These are phyloP conservation scores for Globisporangium recalcitrans DNA, from an alignment of 352 stramenopile species.

Conservation along the genomic window DNA sequence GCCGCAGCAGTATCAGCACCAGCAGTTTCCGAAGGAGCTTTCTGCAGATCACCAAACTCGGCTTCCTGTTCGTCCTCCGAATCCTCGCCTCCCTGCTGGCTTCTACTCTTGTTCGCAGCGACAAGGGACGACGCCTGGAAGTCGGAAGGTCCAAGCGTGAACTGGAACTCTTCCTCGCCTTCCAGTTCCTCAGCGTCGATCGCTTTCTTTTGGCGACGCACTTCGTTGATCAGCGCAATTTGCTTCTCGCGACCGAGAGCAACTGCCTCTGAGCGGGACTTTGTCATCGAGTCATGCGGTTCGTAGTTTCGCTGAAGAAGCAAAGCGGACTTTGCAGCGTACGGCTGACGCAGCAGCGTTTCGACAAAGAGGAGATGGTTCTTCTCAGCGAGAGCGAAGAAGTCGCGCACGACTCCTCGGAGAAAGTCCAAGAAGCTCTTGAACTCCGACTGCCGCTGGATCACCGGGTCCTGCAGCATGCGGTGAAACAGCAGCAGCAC, in stretches of 20 bases:
- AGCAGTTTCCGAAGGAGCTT: not conserved
- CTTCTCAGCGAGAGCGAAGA: slow-evolving; percentile 71
- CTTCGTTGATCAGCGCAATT: slow-evolving; percentile 57
- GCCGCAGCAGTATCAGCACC: not conserved
- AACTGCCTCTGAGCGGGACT: slow-evolving; percentile 55
- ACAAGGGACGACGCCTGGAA: slow-evolving; percentile 56
- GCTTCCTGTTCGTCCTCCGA: slow-evolving; percentile 18
- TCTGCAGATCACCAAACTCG: slow-evolving; percentile 15
- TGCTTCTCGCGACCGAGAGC: slow-evolving; percentile 53
- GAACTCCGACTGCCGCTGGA: slow-evolving; percentile 54
- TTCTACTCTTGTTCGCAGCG: not conserved
- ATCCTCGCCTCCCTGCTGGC: not conserved
- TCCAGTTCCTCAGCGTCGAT: slow-evolving; percentile 75
- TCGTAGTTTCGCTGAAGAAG: slow-evolving; percentile 78
- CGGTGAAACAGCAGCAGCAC: slow-evolving; percentile 75
- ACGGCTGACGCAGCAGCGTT: slow-evolving; percentile 61
- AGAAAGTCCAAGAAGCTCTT: slow-evolving; percentile 78
- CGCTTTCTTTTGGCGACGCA: slow-evolving; percentile 58
- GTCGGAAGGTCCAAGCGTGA: slow-evolving; percentile 51
- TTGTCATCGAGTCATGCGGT: slow-evolving; percentile 51
- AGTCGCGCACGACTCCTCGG: slow-evolving; percentile 66
- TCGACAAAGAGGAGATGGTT: slow-evolving; percentile 84
- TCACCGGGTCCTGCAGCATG: slow-evolving; percentile 77
- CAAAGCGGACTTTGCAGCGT: slow-evolving; percentile 58
- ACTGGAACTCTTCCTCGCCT: slow-evolving; percentile 77